Evolutionary conservation across 2,329 filamentous ascomycete species (phyloP).

Genomic region (Diaporthe aspalathi): DNA sequence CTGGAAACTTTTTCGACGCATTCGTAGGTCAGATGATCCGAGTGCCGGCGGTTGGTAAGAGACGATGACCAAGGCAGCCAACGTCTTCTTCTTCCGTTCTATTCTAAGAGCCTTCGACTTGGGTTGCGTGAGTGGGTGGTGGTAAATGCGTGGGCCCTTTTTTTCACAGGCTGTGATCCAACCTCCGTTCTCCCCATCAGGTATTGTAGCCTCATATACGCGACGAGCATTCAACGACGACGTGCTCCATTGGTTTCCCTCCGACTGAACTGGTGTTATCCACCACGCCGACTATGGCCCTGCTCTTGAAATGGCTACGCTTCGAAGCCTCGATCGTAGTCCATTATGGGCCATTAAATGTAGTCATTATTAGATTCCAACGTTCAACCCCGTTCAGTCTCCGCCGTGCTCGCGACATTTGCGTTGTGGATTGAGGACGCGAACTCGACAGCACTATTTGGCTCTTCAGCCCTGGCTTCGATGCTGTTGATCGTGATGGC

Average conservation of each 20-base stretch:
- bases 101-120: neutral
- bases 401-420: neutral
- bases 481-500: neutral
- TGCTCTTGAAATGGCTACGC: no score
- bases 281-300: neutral
- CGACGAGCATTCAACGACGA: neutral
- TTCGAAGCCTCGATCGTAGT: neutral
- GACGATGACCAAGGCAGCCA: neutral
- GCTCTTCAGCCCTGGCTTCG: neutral
- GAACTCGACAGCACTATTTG: neutral
- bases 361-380: no score
- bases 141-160: no score
- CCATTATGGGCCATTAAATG: no score
- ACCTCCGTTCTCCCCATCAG: neutral
- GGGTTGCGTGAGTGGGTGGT: neutral
- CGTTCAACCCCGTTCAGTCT: neutral
- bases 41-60: neutral
- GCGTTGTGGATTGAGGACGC: neutral
- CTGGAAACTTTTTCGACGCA: conserved; percentile 6
- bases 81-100: neutral
- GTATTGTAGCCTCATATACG: neutral
- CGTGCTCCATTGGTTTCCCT: no score
- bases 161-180: neutral
- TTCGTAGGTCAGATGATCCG: neutral
- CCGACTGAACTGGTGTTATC: no score